Conservation (phyloP, 73 alveolate genomes). For the Paramecium caudatum region DNA sequence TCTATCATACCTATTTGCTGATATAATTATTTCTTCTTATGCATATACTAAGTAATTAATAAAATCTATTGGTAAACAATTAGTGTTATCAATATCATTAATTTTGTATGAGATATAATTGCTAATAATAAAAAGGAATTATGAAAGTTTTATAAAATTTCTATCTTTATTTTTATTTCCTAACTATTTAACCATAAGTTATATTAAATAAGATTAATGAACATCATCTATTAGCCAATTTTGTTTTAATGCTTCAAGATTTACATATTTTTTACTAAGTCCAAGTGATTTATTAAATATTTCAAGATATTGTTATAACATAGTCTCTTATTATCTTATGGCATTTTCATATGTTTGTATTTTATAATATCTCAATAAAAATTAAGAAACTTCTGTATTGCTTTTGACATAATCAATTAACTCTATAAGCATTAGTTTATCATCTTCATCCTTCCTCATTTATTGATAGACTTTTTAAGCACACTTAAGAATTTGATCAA, state of each 20-base stretch:
- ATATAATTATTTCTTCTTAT: neutral
- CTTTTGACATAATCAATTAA: neutral
- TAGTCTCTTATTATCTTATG: neutral
- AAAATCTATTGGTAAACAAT: conserved; percentile 14
- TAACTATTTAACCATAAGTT: neutral
- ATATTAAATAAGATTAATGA: conserved; percentile 4
- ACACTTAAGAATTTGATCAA: neutral
- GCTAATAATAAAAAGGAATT: neutral
- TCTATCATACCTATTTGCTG: conserved; percentile 27
- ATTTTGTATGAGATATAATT: neutral
- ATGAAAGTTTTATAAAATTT: neutral
- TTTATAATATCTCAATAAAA: neutral
- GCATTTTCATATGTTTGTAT: conserved; percentile 32
- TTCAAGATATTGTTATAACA: neutral
- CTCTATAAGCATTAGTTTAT: conserved; percentile 12
- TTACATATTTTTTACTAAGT: conserved; percentile 5
- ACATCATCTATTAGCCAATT: neutral
- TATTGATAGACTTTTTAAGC: neutral
- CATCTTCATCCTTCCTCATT: conserved; percentile 35
- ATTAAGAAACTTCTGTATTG: neutral
- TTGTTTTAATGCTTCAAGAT: neutral
- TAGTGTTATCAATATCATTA: neutral
- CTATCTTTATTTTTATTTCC: neutral
- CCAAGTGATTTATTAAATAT: neutral
- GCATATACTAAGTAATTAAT: conserved; percentile 18